These are phyloP conservation scores for Urochloa ruziziensis DNA, from an alignment of 176 grass and related monocot species.

Conservation along the genomic window DNA sequence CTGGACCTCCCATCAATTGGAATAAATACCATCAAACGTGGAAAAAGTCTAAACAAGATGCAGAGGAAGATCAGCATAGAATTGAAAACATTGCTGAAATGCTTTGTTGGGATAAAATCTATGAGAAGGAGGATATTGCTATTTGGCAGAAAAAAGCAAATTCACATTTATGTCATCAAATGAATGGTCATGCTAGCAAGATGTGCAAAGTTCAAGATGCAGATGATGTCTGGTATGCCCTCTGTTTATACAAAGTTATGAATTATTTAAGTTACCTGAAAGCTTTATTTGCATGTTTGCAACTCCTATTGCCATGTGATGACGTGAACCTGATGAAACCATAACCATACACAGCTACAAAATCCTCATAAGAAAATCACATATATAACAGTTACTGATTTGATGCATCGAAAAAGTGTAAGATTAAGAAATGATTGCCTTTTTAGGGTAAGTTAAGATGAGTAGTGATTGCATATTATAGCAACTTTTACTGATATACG, in stretches of 20 bases:
- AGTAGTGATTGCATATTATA: neutral
- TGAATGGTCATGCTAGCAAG: constrained; percentile 32
- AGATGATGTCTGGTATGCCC: constrained; percentile 76
- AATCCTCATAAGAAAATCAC: neutral
- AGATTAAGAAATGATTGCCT: neutral
- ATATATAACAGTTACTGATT: neutral
- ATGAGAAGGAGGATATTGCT: constrained; percentile 67
- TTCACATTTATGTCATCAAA: constrained; percentile 51
- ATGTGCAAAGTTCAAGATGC: constrained; percentile 59
- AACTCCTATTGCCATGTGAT: constrained; percentile 11
- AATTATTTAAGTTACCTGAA: neutral
- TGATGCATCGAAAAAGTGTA: neutral
- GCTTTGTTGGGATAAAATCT: constrained; percentile 81
- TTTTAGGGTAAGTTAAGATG: neutral
- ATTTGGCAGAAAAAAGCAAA: constrained; percentile 71
- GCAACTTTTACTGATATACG: neutral
- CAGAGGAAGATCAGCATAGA: constrained; percentile 45
- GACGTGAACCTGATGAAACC: neutral
- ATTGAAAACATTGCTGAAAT: constrained; percentile 68
- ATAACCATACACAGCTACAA: neutral
- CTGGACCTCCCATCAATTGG: constrained; percentile 80
- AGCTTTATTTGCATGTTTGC: constrained; percentile 7
- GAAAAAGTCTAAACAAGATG: constrained; percentile 60
- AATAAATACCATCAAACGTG: constrained; percentile 52
- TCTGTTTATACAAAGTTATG: neutral